phyloP scores from a whole-genome alignment of 2,329 filamentous ascomycete genomes.

The Pestalotiopsis sp. region DNA sequence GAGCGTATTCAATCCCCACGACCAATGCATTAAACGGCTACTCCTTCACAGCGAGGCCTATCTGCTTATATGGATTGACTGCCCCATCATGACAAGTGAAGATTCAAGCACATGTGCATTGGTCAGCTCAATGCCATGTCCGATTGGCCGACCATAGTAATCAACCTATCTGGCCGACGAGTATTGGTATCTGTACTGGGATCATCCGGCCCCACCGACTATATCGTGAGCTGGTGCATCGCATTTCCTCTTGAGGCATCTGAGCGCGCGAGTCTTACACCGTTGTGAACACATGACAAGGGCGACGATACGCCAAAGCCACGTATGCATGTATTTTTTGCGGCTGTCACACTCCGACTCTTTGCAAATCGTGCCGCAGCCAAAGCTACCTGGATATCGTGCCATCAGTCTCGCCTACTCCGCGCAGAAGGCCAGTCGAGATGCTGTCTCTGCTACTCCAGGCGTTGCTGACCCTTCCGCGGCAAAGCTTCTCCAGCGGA shows the following conservation, averaged over 20 bases:
- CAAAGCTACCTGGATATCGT: not conserved
- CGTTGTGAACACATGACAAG: too few relatives aligned
- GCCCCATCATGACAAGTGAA: too few relatives aligned
- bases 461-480: not conserved
- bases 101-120: too few relatives aligned
- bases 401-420: not conserved
- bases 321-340: too few relatives aligned
- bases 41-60: conserved; percentile 69
- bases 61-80: too few relatives aligned
- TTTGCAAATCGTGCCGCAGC: not conserved
- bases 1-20: conserved; percentile 75
- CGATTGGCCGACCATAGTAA: not conserved
- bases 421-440: not conserved
- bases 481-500: not conserved
- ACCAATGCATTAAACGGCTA: conserved; percentile 67
- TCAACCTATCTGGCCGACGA: too few relatives aligned
- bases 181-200: too few relatives aligned
- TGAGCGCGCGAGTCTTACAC: not conserved
- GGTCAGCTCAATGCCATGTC: too few relatives aligned
- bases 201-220: too few relatives aligned
- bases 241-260: not conserved
- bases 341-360: too few relatives aligned
- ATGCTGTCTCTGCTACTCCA: not conserved
- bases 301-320: too few relatives aligned
- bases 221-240: not conserved